Conservation (phyloP, 176 grass and related monocot genomes). For the Otatea glauca region DNA sequence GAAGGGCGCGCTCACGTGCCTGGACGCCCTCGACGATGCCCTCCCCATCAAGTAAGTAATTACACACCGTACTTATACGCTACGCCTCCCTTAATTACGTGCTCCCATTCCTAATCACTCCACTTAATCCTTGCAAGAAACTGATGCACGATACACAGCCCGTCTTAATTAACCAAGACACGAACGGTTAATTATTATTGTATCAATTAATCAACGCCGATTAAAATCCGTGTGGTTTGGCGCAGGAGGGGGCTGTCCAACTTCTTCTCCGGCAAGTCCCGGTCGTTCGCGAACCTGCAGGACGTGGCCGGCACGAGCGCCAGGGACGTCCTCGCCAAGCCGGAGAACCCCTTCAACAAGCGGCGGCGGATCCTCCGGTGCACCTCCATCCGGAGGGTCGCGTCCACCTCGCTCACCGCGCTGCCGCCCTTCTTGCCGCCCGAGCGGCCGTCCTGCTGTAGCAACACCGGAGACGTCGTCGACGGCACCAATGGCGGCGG, state of each 20-base stretch:
- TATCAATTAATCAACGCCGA: background rate
- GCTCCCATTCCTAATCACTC: background rate
- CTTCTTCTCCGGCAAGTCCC: slow-evolving; percentile 97
- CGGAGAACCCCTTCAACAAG: slow-evolving; percentile 98
- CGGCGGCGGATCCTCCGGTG: slow-evolving; percentile 67
- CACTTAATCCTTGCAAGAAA: background rate
- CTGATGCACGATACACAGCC: background rate
- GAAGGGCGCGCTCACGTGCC: slow-evolving; percentile 40
- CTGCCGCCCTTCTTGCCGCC: slow-evolving; percentile 62
- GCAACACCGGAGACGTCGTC: background rate
- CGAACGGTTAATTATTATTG: background rate
- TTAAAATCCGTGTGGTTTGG: background rate
- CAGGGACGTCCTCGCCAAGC: slow-evolving; percentile 72
- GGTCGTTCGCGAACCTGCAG: slow-evolving; percentile 86
- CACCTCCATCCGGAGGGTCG: slow-evolving; percentile 66
- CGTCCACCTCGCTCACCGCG: slow-evolving; percentile 56
- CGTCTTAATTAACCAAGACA: background rate
- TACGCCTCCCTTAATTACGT: background rate
- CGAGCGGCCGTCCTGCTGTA: background rate
- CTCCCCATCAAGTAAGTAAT: slow-evolving; percentile 65
- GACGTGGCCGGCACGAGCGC: slow-evolving; percentile 54
- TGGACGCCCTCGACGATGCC: slow-evolving; percentile 74
- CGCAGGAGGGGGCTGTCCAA: slow-evolving; percentile 87
- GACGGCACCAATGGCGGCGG: background rate
- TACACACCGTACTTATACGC: background rate